A percentile compares a stretch with the other conserved stretches of the same genome.
Conservation (phyloP, 805 yeast genomes). For the Starmerella stellata region DNA sequence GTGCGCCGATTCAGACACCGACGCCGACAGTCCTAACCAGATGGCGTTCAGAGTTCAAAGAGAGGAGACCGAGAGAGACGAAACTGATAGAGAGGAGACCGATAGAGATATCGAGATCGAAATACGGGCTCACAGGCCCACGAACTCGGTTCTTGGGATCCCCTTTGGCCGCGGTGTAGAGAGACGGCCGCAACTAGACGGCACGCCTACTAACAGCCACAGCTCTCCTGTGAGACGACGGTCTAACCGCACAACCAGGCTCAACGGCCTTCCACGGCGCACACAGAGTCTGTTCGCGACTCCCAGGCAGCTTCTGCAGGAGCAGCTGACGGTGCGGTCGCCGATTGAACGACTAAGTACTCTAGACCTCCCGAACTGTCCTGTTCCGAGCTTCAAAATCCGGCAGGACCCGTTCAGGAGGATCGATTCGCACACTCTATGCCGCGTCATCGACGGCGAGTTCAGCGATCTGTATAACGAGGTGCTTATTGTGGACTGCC, state of each 20-base stretch:
- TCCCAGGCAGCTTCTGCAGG: slow-evolving; percentile 30
- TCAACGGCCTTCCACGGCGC: slow-evolving; percentile 29
- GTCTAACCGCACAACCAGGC: background rate
- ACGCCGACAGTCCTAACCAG: slow-evolving; percentile 1
- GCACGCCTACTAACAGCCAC: background rate
- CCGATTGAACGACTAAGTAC: slow-evolving; percentile 9
- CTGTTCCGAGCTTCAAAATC: slow-evolving; percentile 28
- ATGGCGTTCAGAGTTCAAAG: background rate
- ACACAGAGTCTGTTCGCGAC: slow-evolving; percentile 53
- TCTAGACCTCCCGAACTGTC: slow-evolving; percentile 15
- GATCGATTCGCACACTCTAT: slow-evolving; percentile 40
- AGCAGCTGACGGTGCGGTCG: slow-evolving; percentile 18
- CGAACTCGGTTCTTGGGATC: slow-evolving; percentile 4
- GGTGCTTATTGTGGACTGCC: slow-evolving; percentile 57
- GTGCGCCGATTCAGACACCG: slow-evolving; percentile 6
- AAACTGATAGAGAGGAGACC: too few relatives aligned
- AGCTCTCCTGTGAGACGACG: background rate
- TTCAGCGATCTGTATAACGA: slow-evolving; percentile 36
- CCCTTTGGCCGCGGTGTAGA: background rate
- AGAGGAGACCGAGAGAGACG: background rate
- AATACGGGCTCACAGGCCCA: slow-evolving; percentile 1
- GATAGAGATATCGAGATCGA: slow-evolving; percentile 1
- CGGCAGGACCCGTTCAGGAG: slow-evolving; percentile 51
- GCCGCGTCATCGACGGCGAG: slow-evolving; percentile 40
- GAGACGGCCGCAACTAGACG: background rate